phyloP scores from a whole-genome alignment of 1,284 basidiomycete species.

The Papiliotrema flavescens region DNA sequence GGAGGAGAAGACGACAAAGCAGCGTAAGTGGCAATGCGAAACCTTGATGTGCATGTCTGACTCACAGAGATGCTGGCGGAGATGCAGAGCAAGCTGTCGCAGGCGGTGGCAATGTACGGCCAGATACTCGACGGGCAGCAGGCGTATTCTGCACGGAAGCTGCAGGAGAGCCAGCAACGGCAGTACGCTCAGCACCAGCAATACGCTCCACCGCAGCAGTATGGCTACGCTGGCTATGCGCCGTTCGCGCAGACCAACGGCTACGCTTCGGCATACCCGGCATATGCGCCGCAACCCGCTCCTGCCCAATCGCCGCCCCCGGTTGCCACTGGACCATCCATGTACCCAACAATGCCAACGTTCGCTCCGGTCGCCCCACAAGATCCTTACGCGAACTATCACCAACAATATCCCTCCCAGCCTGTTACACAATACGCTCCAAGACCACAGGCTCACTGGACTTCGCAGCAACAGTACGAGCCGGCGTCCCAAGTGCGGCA shows the following conservation, averaged over 20 bases:
- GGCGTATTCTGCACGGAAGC: constrained; percentile 41
- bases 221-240: constrained; percentile 7
- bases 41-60: constrained; percentile 6
- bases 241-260: constrained; percentile 5
- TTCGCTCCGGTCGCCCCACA: constrained; percentile 9
- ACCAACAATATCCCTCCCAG: constrained; percentile 16
- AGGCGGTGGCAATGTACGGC: constrained; percentile 88
- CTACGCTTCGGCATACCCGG: constrained; percentile 7
- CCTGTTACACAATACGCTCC: constrained; percentile 21
- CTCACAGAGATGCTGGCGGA: constrained; percentile 72
- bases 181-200: constrained; percentile 14
- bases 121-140: constrained; percentile 76
- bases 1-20: constrained; percentile 82
- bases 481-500: constrained; percentile 2
- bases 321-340: constrained; percentile 11
- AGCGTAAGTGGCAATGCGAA: constrained; percentile 58
- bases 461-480: neutral
- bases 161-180: constrained; percentile 40
- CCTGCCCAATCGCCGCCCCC: neutral
- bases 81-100: constrained; percentile 89
- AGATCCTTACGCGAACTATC: constrained; percentile 15
- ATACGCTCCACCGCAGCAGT: constrained; percentile 10
- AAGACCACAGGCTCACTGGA: constrained; percentile 20
- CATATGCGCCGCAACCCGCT: constrained; percentile 8
- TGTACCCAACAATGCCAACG: constrained; percentile 28